Percentiles rank a stretch among this genome's conserved stretches.
phyloP scores from a whole-genome alignment of 2,329 filamentous ascomycete species.

The Ciborinia camelliae region DNA sequence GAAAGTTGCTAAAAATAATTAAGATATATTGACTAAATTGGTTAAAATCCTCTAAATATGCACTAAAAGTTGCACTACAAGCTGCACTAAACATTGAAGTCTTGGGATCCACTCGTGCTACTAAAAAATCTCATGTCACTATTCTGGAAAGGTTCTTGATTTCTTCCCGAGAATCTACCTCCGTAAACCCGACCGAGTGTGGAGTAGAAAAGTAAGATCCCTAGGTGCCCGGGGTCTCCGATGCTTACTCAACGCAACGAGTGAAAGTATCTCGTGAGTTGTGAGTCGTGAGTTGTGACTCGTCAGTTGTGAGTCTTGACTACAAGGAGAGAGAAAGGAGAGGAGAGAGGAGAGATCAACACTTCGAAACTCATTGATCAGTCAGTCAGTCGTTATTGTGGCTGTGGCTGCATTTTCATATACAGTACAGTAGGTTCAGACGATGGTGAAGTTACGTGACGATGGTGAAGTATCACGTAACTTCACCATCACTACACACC shows the following conservation, averaged over 20 bases:
- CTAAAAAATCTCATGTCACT: neutral
- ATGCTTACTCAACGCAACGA: neutral
- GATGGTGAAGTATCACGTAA: too few species aligned
- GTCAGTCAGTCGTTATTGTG: neutral
- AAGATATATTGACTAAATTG: neutral
- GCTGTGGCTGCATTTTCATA: neutral
- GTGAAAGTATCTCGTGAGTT: too few species aligned
- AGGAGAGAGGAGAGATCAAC: neutral
- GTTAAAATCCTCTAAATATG: too few species aligned
- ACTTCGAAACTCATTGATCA: too few species aligned
- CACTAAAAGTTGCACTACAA: too few species aligned
- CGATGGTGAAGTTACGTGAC: too few species aligned
- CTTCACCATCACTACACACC: too few species aligned
- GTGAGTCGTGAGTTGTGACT: too few species aligned
- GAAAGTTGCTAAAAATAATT: constrained; percentile 4
- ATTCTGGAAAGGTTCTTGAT: neutral
- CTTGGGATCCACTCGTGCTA: neutral
- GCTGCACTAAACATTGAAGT: too few species aligned
- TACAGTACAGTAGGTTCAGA: too few species aligned
- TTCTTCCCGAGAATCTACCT: constrained; percentile 4
- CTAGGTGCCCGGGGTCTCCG: neutral
- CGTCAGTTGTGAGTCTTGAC: too few species aligned
- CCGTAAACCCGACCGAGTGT: neutral
- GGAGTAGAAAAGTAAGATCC: constrained; percentile 2
- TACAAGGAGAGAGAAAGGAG: too few species aligned